Conservation (phyloP, 2,329 filamentous ascomycete species). For the Talaromyces funiculosus region DNA sequence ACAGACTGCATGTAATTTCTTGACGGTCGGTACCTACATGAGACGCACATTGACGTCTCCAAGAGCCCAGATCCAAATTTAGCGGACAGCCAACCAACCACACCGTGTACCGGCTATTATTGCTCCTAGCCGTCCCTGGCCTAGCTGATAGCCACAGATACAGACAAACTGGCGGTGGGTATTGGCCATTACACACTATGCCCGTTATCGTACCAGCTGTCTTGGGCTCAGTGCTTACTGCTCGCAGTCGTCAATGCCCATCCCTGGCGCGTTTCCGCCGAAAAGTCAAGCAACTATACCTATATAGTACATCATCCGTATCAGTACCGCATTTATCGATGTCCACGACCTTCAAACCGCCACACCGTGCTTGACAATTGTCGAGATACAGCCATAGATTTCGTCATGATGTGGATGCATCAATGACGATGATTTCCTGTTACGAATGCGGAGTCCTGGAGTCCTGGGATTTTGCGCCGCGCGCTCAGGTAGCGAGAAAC, state of each 20-base stretch:
- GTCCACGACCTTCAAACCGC: not conserved
- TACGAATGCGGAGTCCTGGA: not conserved
- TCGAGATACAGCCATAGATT: conserved; percentile 1
- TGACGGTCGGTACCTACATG: not conserved
- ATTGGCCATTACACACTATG: conserved; percentile 9
- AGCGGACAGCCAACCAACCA: not conserved
- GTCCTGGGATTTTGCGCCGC: not conserved
- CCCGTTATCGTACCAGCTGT: not conserved
- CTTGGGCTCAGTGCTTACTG: not conserved
- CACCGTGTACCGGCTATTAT: not conserved
- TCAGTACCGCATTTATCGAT: not conserved
- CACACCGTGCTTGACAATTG: not conserved
- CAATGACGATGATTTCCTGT: conserved; percentile 3
- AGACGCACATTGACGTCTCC: not conserved
- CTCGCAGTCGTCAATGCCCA: not conserved
- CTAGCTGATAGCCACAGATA: conserved; percentile 12
- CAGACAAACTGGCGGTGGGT: conserved; percentile 14
- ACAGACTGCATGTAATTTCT: conserved; percentile 1
- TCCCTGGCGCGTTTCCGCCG: conserved; percentile 1
- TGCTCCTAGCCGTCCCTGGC: conserved; percentile 11
- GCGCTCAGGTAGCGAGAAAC: conserved; percentile 1
- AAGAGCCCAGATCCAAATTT: not conserved
- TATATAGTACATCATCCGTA: not conserved
- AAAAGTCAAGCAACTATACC: not conserved
- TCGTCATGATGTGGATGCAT: conserved; percentile 2